These are phyloP conservation scores for Fusarium pseudoanthophilum DNA, from an alignment of 2,329 filamentous ascomycete genomes.

Conservation along the genomic window DNA sequence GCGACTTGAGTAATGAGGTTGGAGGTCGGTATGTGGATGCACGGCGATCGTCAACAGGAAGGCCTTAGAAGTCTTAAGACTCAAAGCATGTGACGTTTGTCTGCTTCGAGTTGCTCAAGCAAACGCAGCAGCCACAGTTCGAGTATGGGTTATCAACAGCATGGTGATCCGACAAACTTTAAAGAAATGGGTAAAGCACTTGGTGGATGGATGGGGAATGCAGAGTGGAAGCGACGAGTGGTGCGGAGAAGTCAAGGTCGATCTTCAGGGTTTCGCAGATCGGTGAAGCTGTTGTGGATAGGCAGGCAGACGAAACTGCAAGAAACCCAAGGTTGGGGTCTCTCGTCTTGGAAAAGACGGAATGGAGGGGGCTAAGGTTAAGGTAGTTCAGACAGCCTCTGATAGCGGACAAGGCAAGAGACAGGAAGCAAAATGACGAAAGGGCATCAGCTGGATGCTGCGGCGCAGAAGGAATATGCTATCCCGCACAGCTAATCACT, in stretches of 20 bases:
- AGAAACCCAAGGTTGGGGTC: background rate
- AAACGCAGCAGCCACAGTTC: slow-evolving; percentile 23
- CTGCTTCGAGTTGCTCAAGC: slow-evolving; percentile 23
- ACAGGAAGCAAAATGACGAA: slow-evolving; percentile 34
- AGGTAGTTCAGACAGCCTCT: slow-evolving; percentile 8
- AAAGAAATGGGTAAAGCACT: slow-evolving; percentile 15
- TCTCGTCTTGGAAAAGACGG: slow-evolving; percentile 8
- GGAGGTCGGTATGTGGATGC: background rate
- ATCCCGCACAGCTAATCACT: slow-evolving; percentile 39
- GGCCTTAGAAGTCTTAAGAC: background rate
- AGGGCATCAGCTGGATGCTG: slow-evolving; percentile 28
- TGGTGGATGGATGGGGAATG: slow-evolving; percentile 21
- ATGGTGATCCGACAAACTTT: slow-evolving; percentile 33
- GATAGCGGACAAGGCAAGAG: slow-evolving; percentile 13
- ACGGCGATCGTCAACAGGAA: slow-evolving; percentile 1
- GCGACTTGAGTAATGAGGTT: slow-evolving; percentile 1
- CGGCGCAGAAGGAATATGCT: slow-evolving; percentile 31
- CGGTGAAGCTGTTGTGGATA: slow-evolving; percentile 30
- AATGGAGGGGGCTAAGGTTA: slow-evolving; percentile 17
- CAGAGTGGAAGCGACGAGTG: slow-evolving; percentile 18
- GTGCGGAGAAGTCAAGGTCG: slow-evolving; percentile 26
- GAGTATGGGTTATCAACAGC: slow-evolving; percentile 28
- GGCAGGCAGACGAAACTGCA: slow-evolving; percentile 16
- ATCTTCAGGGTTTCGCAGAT: slow-evolving; percentile 44
- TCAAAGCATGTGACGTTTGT: slow-evolving; percentile 28